Conservation (phyloP, 306 rosid genomes). For the Oemleria cerasiformis region DNA sequence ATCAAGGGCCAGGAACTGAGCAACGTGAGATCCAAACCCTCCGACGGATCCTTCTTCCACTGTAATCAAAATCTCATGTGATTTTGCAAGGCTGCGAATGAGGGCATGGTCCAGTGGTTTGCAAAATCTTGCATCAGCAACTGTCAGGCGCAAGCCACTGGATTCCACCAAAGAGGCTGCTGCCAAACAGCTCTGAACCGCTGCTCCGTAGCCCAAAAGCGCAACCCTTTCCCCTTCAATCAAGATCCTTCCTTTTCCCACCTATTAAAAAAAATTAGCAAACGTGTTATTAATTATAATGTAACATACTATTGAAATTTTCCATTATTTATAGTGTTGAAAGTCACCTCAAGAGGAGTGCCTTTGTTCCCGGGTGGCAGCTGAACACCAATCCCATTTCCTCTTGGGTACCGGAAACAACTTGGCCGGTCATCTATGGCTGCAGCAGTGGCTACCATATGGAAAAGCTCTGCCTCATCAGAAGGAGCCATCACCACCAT, state of each 20-base stretch:
- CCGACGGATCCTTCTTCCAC: conserved; percentile 98
- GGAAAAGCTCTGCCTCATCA: conserved; percentile 87
- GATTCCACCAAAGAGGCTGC: conserved; percentile 51
- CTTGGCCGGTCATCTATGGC: conserved; percentile 91
- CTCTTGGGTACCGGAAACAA: conserved; percentile 95
- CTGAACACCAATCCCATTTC: conserved; percentile 78
- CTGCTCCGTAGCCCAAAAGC: conserved; percentile 77
- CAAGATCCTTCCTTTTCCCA: conserved; percentile 75
- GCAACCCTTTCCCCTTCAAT: conserved; percentile 90
- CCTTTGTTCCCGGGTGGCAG: conserved; percentile 81
- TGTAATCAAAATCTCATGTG: conserved; percentile 76
- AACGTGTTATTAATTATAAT: conserved; percentile 1
- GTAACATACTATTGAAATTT: neutral
- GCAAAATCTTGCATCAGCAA: conserved; percentile 88
- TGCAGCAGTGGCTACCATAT: conserved; percentile 96
- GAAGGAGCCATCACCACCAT: conserved; percentile 99
- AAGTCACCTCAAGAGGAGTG: conserved; percentile 56
- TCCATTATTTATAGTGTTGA: neutral
- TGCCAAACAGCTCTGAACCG: conserved; percentile 71
- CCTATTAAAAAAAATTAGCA: conserved; percentile 30
- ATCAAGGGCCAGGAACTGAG: conserved; percentile 91
- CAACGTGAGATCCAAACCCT: conserved; percentile 96
- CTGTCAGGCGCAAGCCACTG: conserved; percentile 54
- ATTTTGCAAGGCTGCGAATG: conserved; percentile 76
- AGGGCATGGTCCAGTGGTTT: conserved; percentile 78